These are phyloP conservation scores for Emericellopsis terricola DNA, from an alignment of 495 filamentous ascomycete genomes.

Conservation along the genomic window DNA sequence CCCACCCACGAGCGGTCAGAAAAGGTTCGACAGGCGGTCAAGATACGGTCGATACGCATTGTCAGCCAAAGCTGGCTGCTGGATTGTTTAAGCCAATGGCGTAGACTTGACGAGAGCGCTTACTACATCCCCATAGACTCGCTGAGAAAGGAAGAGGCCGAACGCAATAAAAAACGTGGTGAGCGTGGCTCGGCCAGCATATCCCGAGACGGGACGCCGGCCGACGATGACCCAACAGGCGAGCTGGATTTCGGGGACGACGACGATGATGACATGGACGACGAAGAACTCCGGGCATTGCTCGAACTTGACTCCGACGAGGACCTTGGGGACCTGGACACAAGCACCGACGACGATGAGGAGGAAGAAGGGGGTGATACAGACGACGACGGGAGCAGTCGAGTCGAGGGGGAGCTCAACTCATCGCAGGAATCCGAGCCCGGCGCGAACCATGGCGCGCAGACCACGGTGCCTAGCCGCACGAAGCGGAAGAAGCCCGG, in stretches of 20 bases:
- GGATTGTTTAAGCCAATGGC: conserved; percentile 65
- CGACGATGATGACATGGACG: conserved; percentile 26
- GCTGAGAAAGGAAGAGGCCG: too few species aligned
- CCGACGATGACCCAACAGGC: conserved; percentile 7
- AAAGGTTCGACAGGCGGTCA: conserved; percentile 69
- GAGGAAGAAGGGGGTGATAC: conserved; percentile 12
- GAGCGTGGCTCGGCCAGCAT: too few species aligned
- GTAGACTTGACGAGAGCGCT: conserved; percentile 48
- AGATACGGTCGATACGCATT: conserved; percentile 58
- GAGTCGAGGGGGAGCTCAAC: conserved; percentile 9
- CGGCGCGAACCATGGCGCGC: neutral
- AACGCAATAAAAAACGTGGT: too few species aligned
- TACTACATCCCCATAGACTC: conserved; percentile 45
- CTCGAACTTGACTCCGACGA: conserved; percentile 41
- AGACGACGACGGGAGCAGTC: conserved; percentile 13
- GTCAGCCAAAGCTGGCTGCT: conserved; percentile 81
- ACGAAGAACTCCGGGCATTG: conserved; percentile 66
- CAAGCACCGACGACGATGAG: conserved; percentile 15
- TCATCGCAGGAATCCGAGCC: conserved; percentile 1
- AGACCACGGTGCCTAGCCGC: neutral
- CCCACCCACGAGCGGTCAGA: conserved; percentile 54
- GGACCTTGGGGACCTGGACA: conserved; percentile 33
- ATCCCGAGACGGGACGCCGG: too few species aligned
- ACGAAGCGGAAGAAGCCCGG: conserved; percentile 15
- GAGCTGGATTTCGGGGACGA: conserved; percentile 18